These are phyloP conservation scores for Mucuna pruriens DNA, from an alignment of 306 rosid genomes.

Conservation along the genomic window DNA sequence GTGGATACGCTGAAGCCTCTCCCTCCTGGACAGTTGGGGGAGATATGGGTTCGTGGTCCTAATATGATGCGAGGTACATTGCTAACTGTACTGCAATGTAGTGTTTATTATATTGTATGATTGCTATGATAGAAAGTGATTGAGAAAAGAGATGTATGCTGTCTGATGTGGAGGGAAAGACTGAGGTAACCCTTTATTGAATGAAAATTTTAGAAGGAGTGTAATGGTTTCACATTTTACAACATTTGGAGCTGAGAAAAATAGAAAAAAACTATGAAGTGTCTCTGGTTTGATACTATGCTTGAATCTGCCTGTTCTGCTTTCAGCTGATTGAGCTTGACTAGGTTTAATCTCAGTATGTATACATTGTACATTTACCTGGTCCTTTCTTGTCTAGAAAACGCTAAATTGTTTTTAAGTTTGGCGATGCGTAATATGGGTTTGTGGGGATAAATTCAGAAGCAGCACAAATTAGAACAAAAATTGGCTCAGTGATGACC, in stretches of 20 bases:
- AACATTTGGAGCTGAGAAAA: background rate
- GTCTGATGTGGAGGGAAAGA: background rate
- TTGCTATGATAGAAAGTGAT: background rate
- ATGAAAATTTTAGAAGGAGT: background rate
- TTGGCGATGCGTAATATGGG: background rate
- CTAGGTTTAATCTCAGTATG: background rate
- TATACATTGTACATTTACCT: background rate
- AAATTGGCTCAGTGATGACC: background rate
- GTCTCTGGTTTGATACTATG: background rate
- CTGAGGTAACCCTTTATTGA: background rate
- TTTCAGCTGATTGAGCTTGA: background rate
- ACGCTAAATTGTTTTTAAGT: background rate
- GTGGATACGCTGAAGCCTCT: conserved; percentile 81
- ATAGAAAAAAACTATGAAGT: no score
- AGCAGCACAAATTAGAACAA: background rate
- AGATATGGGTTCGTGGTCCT: conserved; percentile 93
- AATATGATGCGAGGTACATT: conserved; percentile 83
- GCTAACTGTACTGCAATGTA: background rate
- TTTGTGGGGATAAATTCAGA: background rate
- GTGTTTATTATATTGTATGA: background rate
- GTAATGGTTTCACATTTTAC: background rate
- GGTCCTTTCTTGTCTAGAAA: background rate
- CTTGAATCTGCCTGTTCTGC: background rate
- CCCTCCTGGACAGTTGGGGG: conserved; percentile 86
- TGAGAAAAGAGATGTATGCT: background rate